phyloP scores from a whole-genome alignment of 1,284 basidiomycete species.

The Sphaerobolus stellatus region DNA sequence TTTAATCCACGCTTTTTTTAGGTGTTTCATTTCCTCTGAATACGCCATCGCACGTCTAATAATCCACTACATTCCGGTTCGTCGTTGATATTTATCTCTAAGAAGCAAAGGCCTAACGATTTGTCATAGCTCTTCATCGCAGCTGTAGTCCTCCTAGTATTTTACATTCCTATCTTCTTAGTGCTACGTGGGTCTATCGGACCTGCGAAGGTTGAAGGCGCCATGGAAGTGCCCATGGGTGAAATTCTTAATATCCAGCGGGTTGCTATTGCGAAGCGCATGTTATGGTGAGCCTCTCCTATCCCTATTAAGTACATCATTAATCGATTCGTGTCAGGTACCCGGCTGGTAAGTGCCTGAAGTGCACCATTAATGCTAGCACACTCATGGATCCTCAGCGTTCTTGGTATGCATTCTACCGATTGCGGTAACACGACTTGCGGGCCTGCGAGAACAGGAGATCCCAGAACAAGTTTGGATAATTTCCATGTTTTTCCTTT shows the following conservation, averaged over 20 bases:
- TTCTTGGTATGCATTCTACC: conserved; percentile 6
- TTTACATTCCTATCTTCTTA: conserved; percentile 4
- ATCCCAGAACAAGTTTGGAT: conserved; percentile 5
- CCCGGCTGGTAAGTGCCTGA: too few species aligned
- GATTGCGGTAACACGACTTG: conserved; percentile 3
- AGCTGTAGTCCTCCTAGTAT: background rate
- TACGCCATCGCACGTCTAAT: conserved; percentile 5
- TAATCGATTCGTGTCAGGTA: too few species aligned
- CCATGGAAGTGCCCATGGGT: background rate
- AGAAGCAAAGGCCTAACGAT: too few species aligned
- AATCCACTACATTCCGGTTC: conserved; percentile 9
- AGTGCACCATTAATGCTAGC: too few species aligned
- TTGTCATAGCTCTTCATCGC: conserved; percentile 6
- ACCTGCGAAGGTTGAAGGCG: too few species aligned
- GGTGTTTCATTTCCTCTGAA: conserved; percentile 8
- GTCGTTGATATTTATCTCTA: background rate
- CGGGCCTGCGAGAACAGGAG: background rate
- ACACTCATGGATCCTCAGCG: too few species aligned
- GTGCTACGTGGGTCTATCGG: conserved; percentile 4
- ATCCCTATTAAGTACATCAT: background rate
- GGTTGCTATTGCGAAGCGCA: conserved; percentile 6
- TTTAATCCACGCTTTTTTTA: too few species aligned
- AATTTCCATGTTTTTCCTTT: conserved; percentile 4
- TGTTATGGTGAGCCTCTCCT: conserved; percentile 5
- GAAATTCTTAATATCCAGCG: background rate